phyloP scores from a whole-genome alignment of 352 stramenopile genomes.

The Hyaloperonospora brassicae region DNA sequence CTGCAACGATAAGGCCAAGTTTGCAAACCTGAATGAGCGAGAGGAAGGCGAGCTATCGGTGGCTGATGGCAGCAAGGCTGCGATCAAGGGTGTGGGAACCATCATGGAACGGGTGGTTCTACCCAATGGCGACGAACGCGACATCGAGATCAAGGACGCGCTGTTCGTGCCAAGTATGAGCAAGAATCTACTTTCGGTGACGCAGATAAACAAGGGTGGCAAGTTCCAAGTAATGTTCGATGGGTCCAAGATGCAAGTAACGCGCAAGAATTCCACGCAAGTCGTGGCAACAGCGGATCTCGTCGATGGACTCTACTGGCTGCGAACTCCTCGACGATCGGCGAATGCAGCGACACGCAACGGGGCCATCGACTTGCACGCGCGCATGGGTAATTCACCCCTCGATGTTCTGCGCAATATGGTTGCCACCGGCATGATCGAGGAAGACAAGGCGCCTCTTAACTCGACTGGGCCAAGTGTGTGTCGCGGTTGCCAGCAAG shows the following conservation, averaged over 20 bases:
- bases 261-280: not conserved
- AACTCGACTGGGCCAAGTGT: not conserved
- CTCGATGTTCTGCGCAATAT: not conserved
- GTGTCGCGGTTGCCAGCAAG: constrained; percentile 1
- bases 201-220: not conserved
- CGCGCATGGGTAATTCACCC: not conserved
- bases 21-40: not conserved
- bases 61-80: not conserved
- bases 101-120: not conserved
- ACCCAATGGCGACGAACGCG: not conserved
- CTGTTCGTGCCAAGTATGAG: not conserved
- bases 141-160: not conserved
- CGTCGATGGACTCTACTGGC: not conserved
- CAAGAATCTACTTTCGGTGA: not conserved
- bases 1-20: constrained; percentile 4
- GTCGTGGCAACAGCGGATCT: not conserved
- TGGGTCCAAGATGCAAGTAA: not conserved
- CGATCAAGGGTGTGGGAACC: not conserved
- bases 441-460: not conserved
- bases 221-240: not conserved
- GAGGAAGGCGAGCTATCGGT: not conserved
- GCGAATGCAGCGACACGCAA: not conserved
- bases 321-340: not conserved
- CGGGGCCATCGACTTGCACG: not conserved
- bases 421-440: not conserved